Evolutionary conservation across 768 basidiomycete genomes (phyloP).

Genomic region (Rhodotorula toruloides): DNA sequence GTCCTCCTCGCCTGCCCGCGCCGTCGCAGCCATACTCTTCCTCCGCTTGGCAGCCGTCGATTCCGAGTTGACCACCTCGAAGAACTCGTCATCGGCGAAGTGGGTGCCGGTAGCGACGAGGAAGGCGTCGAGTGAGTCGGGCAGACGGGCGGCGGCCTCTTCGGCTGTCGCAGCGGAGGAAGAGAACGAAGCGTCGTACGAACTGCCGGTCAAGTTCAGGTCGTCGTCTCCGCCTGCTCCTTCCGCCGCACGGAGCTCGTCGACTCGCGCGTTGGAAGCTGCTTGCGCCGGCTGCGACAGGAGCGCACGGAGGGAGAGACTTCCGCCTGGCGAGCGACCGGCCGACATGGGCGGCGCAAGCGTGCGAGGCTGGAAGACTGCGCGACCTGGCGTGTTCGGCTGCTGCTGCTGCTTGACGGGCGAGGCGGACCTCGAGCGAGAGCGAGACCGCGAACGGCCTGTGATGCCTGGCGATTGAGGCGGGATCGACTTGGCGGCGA

Average conservation of each 20-base stretch:
- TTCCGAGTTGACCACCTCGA: constrained; percentile 31
- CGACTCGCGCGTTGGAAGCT: not conserved
- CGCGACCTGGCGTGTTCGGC: constrained; percentile 1
- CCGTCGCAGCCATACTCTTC: constrained; percentile 31
- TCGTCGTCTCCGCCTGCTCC: not conserved
- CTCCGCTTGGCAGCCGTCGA: constrained; percentile 14
- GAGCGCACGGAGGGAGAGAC: constrained; percentile 19
- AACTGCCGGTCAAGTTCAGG: constrained; percentile 27
- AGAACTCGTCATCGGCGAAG: constrained; percentile 39
- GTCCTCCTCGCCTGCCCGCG: not conserved
- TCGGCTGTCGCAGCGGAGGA: not conserved
- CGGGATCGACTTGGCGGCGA: not conserved
- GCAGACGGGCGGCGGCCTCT: constrained; percentile 4
- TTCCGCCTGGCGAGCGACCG: constrained; percentile 26
- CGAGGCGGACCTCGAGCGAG: constrained; percentile 21
- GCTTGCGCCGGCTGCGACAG: not conserved
- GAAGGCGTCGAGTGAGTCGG: constrained; percentile 38
- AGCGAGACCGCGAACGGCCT: not conserved
- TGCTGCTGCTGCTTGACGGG: constrained; percentile 20
- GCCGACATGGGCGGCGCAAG: constrained; percentile 15
- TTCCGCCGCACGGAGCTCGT: too few relatives aligned
- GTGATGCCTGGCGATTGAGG: constrained; percentile 2
- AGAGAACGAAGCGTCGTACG: constrained; percentile 20
- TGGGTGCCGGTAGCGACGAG: constrained; percentile 30
- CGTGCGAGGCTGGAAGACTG: constrained; percentile 10